Base-by-base conservation (phyloP, 768 basidiomycete genomes). In the Pleurotus ostreatus region DNA sequence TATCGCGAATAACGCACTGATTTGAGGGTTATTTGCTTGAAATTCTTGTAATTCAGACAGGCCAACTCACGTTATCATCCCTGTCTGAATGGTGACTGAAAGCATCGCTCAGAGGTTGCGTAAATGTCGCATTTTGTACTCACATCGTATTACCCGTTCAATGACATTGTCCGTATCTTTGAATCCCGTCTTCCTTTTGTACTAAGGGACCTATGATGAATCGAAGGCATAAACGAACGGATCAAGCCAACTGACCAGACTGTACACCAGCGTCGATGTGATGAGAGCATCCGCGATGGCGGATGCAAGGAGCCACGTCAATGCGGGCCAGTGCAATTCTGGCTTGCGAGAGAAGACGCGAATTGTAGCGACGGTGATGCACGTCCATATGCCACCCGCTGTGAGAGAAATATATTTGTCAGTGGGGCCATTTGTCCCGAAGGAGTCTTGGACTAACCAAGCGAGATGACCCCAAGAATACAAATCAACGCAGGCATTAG, bases 211-310 rank as follows among this genome's bases (percentile, higher is more conserved):
- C 55, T 60, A 15, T 57, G 46, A 47, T 22, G 8, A 25, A 30
- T 40, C 25, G 25, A 39, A n/a, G 30, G n/a, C 6, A 43, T 8
- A 30, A 44, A 41, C 18, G 25, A 25, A 15, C 25, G 45, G 26
- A 46, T 38, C 25, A 51, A 30, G 63, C 11, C 30, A 34, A 34
- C 74, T 18, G 57, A 79, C 81, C 65, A 83, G 63, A 38, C 70
- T 74, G 47, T 68, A 61, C 5, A 75, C 74, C 5, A 83, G 69
- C 1, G 71, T 59, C 0, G 63, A 55, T 1, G 82, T 76, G 48
- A 84, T 83, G 8, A 80, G 59, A 6, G 77, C 59, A 61, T 83
- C 83, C 9, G 75, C 73, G 9, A 72, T 65, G 4, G 74, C 75
- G 11, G 78, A 72, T 0, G 74, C 63, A 15, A 72, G 61, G 26